phyloP scores from a whole-genome alignment of 352 stramenopile genomes.

The Pythium monospermum region DNA sequence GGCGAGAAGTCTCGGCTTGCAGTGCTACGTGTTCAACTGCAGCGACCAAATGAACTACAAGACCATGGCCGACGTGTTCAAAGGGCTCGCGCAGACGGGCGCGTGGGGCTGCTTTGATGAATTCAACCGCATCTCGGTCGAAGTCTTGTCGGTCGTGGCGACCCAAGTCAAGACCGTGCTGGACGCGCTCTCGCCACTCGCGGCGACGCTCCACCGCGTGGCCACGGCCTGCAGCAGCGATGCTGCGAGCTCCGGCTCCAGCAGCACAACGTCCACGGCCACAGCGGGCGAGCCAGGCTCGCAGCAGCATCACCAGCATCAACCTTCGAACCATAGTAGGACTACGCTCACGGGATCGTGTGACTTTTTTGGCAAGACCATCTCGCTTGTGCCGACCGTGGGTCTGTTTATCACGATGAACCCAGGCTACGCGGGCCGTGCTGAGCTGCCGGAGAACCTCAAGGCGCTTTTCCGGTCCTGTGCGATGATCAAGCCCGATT shows the following conservation, averaged over 20 bases:
- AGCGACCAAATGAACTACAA: slow-evolving; percentile 94
- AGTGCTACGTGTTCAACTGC: slow-evolving; percentile 88
- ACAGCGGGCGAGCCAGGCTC: slow-evolving; percentile 6
- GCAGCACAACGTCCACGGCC: neutral
- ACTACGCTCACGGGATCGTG: slow-evolving; percentile 71
- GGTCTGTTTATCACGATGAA: slow-evolving; percentile 96
- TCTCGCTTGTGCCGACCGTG: slow-evolving; percentile 77
- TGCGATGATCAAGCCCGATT: slow-evolving; percentile 90
- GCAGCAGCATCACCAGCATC: slow-evolving; percentile 12
- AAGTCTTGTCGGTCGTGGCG: slow-evolving; percentile 94
- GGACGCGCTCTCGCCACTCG: slow-evolving; percentile 62
- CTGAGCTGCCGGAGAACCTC: slow-evolving; percentile 90
- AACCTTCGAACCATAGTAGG: no score
- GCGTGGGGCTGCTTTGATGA: slow-evolving; percentile 97
- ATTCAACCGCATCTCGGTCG: slow-evolving; percentile 96
- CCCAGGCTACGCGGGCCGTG: slow-evolving; percentile 87
- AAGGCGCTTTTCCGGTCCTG: slow-evolving; percentile 91
- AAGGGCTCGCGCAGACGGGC: slow-evolving; percentile 91
- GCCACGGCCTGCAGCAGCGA: slow-evolving; percentile 16
- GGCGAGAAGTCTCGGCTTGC: slow-evolving; percentile 62
- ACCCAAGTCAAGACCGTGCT: slow-evolving; percentile 98
- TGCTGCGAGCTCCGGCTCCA: slow-evolving; percentile 13
- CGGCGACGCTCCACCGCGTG: slow-evolving; percentile 20
- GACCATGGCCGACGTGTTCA: slow-evolving; percentile 96
- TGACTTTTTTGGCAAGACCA: slow-evolving; percentile 88